Base-by-base conservation (phyloP, 1,139 yeast genomes). In the Kazachstania sp. region DNA sequence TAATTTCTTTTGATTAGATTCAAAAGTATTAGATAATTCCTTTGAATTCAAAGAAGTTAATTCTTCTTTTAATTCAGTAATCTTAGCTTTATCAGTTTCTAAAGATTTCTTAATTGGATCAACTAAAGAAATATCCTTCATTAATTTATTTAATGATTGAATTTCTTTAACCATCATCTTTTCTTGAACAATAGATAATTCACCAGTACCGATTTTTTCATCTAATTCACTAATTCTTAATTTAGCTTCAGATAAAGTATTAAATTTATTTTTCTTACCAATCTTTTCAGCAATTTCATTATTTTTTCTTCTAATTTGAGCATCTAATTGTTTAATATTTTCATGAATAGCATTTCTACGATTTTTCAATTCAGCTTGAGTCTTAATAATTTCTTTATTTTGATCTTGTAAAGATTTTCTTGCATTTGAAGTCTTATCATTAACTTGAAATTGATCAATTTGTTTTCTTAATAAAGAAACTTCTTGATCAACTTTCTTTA, bases 151-250 rank as follows among this genome's bases (percentile, higher is more conserved):
- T 67, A 92, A 77, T 46, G 82, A 71, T 48, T 88, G 78, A 75
- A 88, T 86, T 70, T 92, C 97, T 71, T 85, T 85, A 58, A 94
- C 80, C 57, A 74, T 71, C 66, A 82, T 78, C 73, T 88, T 84
- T 75, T 94, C 99, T 54, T 92, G 96, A 47, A 90, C 97, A 63
- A 94, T 79, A 62, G 87, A 80, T 67, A 94, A 74, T 46, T 75
- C 72, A 51, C 98, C 98, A 46, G 86, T 71, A 52, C 86, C 88
- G 54, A 92, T 83, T 56, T 77, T 74, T 43, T 74, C 75, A 66
- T 92, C 97, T 61, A 88, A 78, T 63, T 75, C 72, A 55, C 70
- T 68, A 66, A 90, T 78, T 69, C 83, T 79, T 51, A 74, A 72
- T 61, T 88, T 95, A 58, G 90, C 84, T 57, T 90, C 97, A 43